Base-by-base conservation (phyloP, 1,284 basidiomycete genomes). In the Chalciporus piperatoides region DNA sequence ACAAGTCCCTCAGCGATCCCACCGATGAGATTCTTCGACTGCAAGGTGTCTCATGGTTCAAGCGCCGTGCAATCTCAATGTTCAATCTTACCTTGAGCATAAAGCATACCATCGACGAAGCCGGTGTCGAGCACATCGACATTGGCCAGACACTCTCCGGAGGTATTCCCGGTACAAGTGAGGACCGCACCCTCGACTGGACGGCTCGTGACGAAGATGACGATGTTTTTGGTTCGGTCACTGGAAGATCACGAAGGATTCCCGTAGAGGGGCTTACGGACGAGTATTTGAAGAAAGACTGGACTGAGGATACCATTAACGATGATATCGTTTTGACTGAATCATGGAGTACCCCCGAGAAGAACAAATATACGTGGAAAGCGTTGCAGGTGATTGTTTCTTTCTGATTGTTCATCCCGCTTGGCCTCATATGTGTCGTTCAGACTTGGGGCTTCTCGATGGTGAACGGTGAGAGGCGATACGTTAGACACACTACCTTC, bases 381-480 rank as follows among this genome's bases (percentile, higher is more conserved):
- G 81, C 74, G 14, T 60, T 77, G 40, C 80, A 82, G 74, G 82
- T 80, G 51, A 32, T 58, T 37, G 10, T n/a, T 28, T 33, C 7
- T 25, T 43, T 48, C 33, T 38, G 27, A 9, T 42, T 48, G 3
- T 3, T 45, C 30, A 37, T 21, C 50, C 46, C 8, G 5, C 41
- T 27, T 9, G 12, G 6, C n/a, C 46, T 57, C 41, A 49, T 33
- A n/a, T 8, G 4, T 12, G 25, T 25, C 32, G 27, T 11, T 54
- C 47, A 89, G 86, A 74, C 77, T 5, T 90, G 86, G 85, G 87
- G 87, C 19, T 77, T 89, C 35, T 76, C 86, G 58, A 70, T 67
- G 2, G 67, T 86, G 52, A 68, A 82, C 17, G 78, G 72, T 11
- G 80, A 81, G 61, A 77, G 81, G 58, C 73, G 82, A 53, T 80